Evolutionary conservation across 2,329 filamentous ascomycete species (phyloP).

Genomic region (Hypoxylon sp.): DNA sequence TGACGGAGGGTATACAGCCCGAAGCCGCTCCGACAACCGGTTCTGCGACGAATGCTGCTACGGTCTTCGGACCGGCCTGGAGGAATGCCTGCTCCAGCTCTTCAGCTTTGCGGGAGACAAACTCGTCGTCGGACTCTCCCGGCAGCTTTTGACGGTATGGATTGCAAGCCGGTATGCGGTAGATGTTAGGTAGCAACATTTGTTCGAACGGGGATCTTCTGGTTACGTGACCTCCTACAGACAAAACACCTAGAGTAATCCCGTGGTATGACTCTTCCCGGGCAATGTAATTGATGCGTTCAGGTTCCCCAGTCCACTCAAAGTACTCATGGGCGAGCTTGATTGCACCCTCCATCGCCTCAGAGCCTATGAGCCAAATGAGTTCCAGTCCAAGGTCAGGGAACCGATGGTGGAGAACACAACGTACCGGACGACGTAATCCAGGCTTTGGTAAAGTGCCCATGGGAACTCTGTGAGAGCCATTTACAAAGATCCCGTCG

Average conservation of each 20-base stretch:
- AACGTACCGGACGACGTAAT: constrained; percentile 54
- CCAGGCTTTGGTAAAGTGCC: constrained; percentile 56
- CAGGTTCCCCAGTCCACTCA: constrained; percentile 65
- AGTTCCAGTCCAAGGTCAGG: constrained; percentile 4
- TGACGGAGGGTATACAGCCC: constrained; percentile 71
- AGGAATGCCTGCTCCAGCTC: constrained; percentile 75
- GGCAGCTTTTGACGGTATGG: constrained; percentile 68
- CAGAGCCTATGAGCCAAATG: constrained; percentile 64
- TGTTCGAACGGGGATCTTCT: constrained; percentile 70
- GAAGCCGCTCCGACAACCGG: constrained; percentile 74
- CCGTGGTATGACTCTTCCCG: constrained; percentile 78
- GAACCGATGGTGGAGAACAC: not conserved
- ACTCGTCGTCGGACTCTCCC: constrained; percentile 65
- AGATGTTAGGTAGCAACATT: constrained; percentile 67
- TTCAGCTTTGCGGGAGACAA: constrained; percentile 68
- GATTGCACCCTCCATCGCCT: constrained; percentile 76
- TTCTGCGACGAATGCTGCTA: constrained; percentile 76
- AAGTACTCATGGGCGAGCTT: constrained; percentile 78
- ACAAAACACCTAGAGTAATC: constrained; percentile 73
- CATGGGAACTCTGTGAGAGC: constrained; percentile 56
- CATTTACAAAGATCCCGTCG: constrained; percentile 62
- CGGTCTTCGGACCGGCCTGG: constrained; percentile 70
- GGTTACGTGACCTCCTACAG: constrained; percentile 70
- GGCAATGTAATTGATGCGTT: constrained; percentile 72
- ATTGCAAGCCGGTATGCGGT: constrained; percentile 73